These are phyloP conservation scores for Akebia trifoliata DNA, from an alignment of 164 flowering plant species.

Conservation along the genomic window DNA sequence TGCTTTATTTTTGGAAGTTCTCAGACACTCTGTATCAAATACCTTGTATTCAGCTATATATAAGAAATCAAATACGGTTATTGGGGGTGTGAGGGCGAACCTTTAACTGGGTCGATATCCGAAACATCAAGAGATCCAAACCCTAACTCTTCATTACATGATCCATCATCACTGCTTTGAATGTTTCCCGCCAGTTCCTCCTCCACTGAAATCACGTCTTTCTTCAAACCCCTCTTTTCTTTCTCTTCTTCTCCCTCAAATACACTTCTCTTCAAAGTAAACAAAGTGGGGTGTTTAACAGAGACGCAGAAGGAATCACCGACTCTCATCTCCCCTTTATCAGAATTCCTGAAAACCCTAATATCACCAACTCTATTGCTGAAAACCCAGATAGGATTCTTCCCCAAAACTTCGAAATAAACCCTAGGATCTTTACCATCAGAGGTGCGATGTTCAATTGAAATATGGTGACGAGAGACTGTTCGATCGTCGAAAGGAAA, in stretches of 20 bases:
- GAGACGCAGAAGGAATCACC: constrained; percentile 66
- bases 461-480: constrained; percentile 68
- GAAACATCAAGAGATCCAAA: constrained; percentile 37
- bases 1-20: too few relatives aligned
- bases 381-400: constrained; percentile 77
- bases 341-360: constrained; percentile 41
- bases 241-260: constrained; percentile 10
- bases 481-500: constrained; percentile 42
- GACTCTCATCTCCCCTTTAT: constrained; percentile 41
- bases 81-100: constrained; percentile 39
- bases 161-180: constrained; percentile 8
- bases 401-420: constrained; percentile 58
- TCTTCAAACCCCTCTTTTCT: constrained; percentile 10
- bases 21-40: too few relatives aligned
- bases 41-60: too few relatives aligned
- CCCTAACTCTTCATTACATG: constrained; percentile 19
- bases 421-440: constrained; percentile 31
- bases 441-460: constrained; percentile 27
- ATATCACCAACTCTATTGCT: constrained; percentile 19
- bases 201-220: constrained; percentile 12
- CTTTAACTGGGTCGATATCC: constrained; percentile 65
- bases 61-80: too few relatives aligned
- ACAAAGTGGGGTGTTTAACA: constrained; percentile 49
- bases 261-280: constrained; percentile 30
- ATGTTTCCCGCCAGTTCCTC: constrained; percentile 14